phyloP scores from a whole-genome alignment of 192 early-diverging fungal genomes.

The Piromyces finnis region DNA sequence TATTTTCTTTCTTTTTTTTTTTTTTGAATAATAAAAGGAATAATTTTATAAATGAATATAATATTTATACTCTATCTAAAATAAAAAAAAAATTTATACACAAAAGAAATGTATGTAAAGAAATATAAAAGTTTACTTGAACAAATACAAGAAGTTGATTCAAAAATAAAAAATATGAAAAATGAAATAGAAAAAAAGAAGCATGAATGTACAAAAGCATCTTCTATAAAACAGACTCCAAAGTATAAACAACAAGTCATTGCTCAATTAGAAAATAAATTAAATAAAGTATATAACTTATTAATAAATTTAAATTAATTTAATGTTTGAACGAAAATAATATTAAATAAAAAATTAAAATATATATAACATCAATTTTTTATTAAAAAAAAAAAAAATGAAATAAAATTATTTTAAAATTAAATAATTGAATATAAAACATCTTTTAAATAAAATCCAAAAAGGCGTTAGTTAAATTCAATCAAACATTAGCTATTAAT shows the following conservation, averaged over 20 bases:
- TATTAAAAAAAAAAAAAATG: neutral
- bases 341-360: no score
- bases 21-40: no score
- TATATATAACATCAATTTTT: no score
- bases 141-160: neutral
- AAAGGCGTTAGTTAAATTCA: slow-evolving; percentile 36
- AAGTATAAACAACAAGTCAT: neutral
- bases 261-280: neutral
- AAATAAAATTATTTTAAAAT: neutral
- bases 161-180: neutral
- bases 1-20: no score
- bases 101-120: neutral
- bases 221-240: neutral
- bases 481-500: slow-evolving; percentile 35
- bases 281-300: neutral
- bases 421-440: no score
- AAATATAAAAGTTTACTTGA: neutral
- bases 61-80: no score
- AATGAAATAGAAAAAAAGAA: neutral
- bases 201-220: neutral
- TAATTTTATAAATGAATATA: no score
- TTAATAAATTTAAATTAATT: no score
- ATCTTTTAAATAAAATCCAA: no score
- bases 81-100: no score
- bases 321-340: no score